Evolutionary conservation across 2,329 filamentous ascomycete species (phyloP).

Genomic region (Colletotrichum trifolii): DNA sequence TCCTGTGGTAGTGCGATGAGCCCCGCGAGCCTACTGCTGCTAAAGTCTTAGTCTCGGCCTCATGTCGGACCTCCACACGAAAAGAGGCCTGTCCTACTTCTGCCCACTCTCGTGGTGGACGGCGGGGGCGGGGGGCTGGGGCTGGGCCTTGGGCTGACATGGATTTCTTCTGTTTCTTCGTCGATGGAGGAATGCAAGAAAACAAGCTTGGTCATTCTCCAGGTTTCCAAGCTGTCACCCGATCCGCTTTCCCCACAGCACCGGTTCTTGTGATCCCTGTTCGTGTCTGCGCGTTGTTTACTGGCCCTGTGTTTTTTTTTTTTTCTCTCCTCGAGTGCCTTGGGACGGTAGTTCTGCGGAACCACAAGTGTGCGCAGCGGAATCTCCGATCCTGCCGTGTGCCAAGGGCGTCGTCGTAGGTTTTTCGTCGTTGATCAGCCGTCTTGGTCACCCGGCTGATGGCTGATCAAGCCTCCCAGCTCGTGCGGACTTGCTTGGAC

Average conservation of each 20-base stretch:
- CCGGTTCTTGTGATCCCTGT: conserved; percentile 4
- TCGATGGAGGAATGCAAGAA: conserved; percentile 1
- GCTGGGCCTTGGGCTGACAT: not conserved
- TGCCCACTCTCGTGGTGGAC: conserved; percentile 23
- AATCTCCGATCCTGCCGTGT: conserved; percentile 1
- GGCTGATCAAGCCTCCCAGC: not conserved
- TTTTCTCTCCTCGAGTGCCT: not conserved
- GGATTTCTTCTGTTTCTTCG: not conserved
- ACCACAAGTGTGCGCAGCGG: not conserved
- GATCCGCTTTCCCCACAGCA: conserved; percentile 27
- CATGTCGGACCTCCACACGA: conserved; percentile 34
- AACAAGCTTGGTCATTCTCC: conserved; percentile 29
- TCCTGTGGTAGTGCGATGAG: not conserved
- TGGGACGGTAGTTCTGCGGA: conserved; percentile 19
- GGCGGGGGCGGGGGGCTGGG: conserved; percentile 16
- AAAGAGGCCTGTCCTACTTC: conserved; percentile 5
- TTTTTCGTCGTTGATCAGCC: not conserved
- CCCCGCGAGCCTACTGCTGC: conserved; percentile 7
- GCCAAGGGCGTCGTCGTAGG: conserved; percentile 1
- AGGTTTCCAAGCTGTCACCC: conserved; percentile 33
- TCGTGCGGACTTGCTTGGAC: not conserved
- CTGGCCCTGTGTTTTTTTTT: too few relatives aligned
- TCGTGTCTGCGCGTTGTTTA: not conserved
- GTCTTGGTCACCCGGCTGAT: too few relatives aligned
- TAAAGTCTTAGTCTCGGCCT: conserved; percentile 24